phyloP scores from a whole-genome alignment of 2,329 filamentous ascomycete genomes.

The Alternaria burnsii region DNA sequence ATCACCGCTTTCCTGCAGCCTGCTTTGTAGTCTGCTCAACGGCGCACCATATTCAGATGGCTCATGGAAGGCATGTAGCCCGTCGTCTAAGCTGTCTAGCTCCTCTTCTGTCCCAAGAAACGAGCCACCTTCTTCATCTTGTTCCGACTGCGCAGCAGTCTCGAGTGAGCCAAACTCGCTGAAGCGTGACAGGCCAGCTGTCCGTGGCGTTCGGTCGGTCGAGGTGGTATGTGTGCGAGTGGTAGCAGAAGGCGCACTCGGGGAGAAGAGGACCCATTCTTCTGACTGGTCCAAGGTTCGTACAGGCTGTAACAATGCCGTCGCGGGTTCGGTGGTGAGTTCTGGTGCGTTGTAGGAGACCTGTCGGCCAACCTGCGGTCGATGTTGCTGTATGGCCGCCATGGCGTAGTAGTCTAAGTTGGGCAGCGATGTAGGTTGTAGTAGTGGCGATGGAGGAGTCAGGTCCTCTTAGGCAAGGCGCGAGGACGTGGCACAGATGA shows the following conservation, averaged over 20 bases:
- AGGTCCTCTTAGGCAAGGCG: conserved; percentile 25
- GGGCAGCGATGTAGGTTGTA: conserved; percentile 15
- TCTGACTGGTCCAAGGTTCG: conserved; percentile 74
- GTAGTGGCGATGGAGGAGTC: conserved; percentile 26
- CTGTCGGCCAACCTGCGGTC: conserved; percentile 46
- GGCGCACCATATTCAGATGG: conserved; percentile 54
- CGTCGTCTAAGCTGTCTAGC: conserved; percentile 91
- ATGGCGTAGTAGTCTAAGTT: conserved; percentile 31
- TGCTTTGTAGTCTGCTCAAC: conserved; percentile 58
- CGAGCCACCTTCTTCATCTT: conserved; percentile 51
- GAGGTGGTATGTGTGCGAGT: conserved; percentile 73
- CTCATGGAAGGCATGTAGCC: conserved; percentile 85
- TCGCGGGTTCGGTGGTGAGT: conserved; percentile 32
- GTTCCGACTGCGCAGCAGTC: conserved; percentile 68
- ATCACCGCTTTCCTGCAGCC: conserved; percentile 64
- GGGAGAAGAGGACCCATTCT: conserved; percentile 95
- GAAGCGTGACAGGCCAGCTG: conserved; percentile 73
- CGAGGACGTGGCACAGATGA: conserved; percentile 21
- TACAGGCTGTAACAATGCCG: conserved; percentile 52
- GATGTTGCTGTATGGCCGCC: conserved; percentile 52
- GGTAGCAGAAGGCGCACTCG: conserved; percentile 66
- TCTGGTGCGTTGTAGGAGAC: conserved; percentile 45
- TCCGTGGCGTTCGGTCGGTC: conserved; percentile 70
- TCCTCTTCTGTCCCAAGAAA: conserved; percentile 65
- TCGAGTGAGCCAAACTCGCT: conserved; percentile 85